phyloP scores from a whole-genome alignment of 2,329 filamentous ascomycete genomes.

The Clonostachys solani region DNA sequence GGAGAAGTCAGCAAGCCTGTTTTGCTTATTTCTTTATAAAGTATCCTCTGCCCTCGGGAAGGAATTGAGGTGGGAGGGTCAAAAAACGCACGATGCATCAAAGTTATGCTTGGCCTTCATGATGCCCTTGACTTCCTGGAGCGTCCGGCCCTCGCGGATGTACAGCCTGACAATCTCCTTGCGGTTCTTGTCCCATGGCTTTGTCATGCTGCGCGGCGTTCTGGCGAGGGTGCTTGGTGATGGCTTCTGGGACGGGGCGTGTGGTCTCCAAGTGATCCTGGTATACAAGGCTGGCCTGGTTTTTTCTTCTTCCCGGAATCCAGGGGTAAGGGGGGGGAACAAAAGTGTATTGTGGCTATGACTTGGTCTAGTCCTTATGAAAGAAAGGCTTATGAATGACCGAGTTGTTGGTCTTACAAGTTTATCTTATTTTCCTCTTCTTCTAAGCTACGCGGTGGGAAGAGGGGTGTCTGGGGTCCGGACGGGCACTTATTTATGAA shows the following conservation, averaged over 20 bases:
- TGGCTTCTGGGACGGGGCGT: too few relatives aligned
- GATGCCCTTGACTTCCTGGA: slow-evolving; percentile 31
- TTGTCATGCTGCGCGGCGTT: slow-evolving; percentile 29
- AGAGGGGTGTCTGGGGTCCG: too few relatives aligned
- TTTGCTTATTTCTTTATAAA: too few relatives aligned
- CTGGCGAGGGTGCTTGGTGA: too few relatives aligned
- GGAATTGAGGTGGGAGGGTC: not conserved
- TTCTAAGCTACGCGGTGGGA: too few relatives aligned
- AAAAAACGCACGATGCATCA: slow-evolving; percentile 30
- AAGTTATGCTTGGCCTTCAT: slow-evolving; percentile 34
- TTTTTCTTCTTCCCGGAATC: not conserved
- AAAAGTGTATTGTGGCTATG: too few relatives aligned
- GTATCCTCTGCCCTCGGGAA: not conserved
- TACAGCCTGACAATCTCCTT: slow-evolving; percentile 32
- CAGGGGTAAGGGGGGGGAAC: too few relatives aligned
- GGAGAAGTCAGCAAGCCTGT: not conserved
- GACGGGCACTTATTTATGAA: too few relatives aligned
- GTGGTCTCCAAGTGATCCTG: not conserved
- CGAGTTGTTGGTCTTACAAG: too few relatives aligned
- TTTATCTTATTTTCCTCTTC: too few relatives aligned
- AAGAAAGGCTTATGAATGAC: too few relatives aligned
- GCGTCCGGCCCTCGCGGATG: slow-evolving; percentile 28
- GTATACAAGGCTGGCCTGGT: not conserved
- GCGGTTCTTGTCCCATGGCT: slow-evolving; percentile 33
- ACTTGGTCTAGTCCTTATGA: too few relatives aligned